Percentiles rank a stretch among this genome's conserved stretches.
Evolutionary conservation across 768 basidiomycete species (phyloP).

Genomic region (Pisolithus orientalis): DNA sequence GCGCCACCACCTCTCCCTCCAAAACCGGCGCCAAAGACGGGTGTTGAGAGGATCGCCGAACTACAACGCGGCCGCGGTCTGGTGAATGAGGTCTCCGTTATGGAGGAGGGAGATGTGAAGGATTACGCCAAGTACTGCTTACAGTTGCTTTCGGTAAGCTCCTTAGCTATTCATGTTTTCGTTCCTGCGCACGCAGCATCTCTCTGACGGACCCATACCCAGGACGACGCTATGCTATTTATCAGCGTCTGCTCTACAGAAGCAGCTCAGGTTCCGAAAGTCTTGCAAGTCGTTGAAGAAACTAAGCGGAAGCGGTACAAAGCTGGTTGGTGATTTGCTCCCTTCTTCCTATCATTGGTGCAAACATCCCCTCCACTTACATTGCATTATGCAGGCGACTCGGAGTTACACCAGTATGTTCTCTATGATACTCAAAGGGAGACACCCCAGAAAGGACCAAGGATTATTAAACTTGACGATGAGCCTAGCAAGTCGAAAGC

Average conservation of each 20-base stretch:
- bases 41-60: constrained; percentile 65
- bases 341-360: not conserved
- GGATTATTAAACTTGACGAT: constrained; percentile 60
- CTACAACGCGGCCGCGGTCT: constrained; percentile 61
- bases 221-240: constrained; percentile 82
- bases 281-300: constrained; percentile 74
- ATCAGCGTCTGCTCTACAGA: constrained; percentile 64
- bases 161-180: not conserved
- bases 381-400: constrained; percentile 36
- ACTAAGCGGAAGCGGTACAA: constrained; percentile 73
- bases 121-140: constrained; percentile 70
- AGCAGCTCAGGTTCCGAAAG: constrained; percentile 64
- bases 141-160: constrained; percentile 49
- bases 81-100: constrained; percentile 68
- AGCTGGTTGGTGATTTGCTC: constrained; percentile 40
- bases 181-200: too few relatives aligned
- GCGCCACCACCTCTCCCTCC: constrained; percentile 44
- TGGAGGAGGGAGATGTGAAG: constrained; percentile 53
- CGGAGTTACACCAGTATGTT: constrained; percentile 72
- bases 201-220: not conserved
- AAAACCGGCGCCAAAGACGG: constrained; percentile 57
- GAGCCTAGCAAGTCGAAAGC: constrained; percentile 28
- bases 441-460: constrained; percentile 46
- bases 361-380: constrained; percentile 21
- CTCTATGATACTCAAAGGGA: constrained; percentile 49